Conservation (phyloP, 176 grass and related monocot genomes). For the Melocanna baccifera region DNA sequence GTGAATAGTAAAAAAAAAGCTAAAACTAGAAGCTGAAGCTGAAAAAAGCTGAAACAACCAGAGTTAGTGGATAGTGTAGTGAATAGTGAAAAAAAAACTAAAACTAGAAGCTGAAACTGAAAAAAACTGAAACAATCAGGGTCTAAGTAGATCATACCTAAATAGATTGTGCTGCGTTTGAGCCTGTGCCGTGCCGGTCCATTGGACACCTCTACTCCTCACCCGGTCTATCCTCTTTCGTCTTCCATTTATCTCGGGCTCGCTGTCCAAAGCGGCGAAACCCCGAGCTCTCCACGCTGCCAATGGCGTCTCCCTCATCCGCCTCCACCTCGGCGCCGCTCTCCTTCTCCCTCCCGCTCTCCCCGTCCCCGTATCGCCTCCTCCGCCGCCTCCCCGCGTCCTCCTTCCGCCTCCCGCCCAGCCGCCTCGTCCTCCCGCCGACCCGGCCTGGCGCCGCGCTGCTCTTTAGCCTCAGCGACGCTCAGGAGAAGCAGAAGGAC, state of each 20-base stretch:
- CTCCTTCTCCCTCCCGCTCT: conserved; percentile 18
- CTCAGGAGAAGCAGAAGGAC: conserved; percentile 22
- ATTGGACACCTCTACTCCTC: too few relatives aligned
- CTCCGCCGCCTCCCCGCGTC: conserved; percentile 1
- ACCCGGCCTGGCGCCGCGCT: conserved; percentile 29
- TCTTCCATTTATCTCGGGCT: not conserved
- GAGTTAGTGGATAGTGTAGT: too few relatives aligned
- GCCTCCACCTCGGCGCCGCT: conserved; percentile 26
- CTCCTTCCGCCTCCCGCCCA: not conserved
- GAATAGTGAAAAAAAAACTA: too few relatives aligned
- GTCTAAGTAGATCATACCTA: too few relatives aligned
- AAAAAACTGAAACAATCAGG: too few relatives aligned
- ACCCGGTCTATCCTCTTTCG: not conserved
- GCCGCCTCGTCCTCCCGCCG: conserved; percentile 25
- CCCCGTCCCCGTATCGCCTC: not conserved
- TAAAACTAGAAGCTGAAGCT: too few relatives aligned
- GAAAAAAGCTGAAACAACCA: too few relatives aligned
- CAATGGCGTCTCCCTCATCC: conserved; percentile 39
- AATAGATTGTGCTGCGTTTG: too few relatives aligned
- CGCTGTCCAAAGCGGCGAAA: not conserved
- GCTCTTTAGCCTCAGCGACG: conserved; percentile 44
- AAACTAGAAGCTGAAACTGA: too few relatives aligned
- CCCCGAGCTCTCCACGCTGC: not conserved
- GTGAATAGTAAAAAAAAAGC: too few relatives aligned
- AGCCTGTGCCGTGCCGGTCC: too few relatives aligned